Base-by-base conservation (phyloP, 371 early-diverging fungal genomes). In the Actinomucor elegans region DNA sequence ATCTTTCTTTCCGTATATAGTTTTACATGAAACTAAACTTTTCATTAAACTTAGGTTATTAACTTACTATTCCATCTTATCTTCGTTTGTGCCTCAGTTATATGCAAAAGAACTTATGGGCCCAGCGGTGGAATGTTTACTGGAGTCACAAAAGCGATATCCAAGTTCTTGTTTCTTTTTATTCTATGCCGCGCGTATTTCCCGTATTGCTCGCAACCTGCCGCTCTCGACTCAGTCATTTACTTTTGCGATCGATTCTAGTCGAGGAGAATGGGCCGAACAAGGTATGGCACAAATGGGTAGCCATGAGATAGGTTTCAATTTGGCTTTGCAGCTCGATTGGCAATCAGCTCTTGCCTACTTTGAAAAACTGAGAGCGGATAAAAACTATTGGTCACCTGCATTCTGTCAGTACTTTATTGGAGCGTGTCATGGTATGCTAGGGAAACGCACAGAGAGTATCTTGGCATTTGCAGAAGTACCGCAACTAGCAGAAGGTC, bases 81-180 rank as follows among this genome's bases (percentile, higher is more conserved):
- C 64, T 3, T 45, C 55, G 2, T 52, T 63, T 35, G 64, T 42
- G 2, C 67, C 66, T 28, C 61, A 57, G 34, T 17, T 70, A 1
- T 53, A 62, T 29, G 45, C 59, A 7, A 31, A 47, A 35, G 66
- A 69, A 4, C 24, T 52, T 1, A 52, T 51, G 20, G 37, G 34
- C 11, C 55, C 75, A 8, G 76, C 81, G 18, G 68, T 77, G 32
- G 75, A 76, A 59, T 73, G 75, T 20, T 50, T 80, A 4, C 44
- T 59, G 23, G 71, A 71, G 6, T 75, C 80, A 0, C 67, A 77
- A 27, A 53, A 54, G n/a, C 60, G 57, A 18, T 64, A 75, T 41
- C 78, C 77, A 9, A 73, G 71, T 12, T 77, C 75, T 1, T 72
- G 72, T 2, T 77, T 80, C 54, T 82, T 82, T 57, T 52, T 77